Evolutionary conservation across 768 basidiomycete genomes (phyloP).

Genomic region (Serendipita indica): DNA sequence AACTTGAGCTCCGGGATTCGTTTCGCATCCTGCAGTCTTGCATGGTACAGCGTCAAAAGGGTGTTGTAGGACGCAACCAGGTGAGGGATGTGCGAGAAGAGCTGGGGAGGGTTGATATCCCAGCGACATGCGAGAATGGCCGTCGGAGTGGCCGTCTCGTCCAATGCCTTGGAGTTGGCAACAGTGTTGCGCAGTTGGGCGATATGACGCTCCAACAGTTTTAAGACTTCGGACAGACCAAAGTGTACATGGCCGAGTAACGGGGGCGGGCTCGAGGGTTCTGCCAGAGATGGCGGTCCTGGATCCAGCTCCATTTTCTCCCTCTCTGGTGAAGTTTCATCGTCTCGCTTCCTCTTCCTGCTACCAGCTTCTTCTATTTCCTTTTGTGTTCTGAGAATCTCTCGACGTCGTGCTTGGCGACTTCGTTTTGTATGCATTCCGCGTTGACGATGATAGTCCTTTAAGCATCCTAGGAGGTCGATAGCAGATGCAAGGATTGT

Average conservation of each 20-base stretch:
- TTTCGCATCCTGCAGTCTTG: conserved; percentile 14
- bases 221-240: conserved; percentile 75
- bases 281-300: too few species aligned
- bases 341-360: not conserved
- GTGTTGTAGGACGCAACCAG: conserved; percentile 65
- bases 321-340: not conserved
- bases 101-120: conserved; percentile 56
- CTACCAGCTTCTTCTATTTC: conserved; percentile 26
- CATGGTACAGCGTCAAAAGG: conserved; percentile 18
- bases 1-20: conserved; percentile 32
- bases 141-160: conserved; percentile 17
- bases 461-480: conserved; percentile 35
- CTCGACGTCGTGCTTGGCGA: conserved; percentile 17
- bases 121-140: conserved; percentile 52
- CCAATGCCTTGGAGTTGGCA: conserved; percentile 11
- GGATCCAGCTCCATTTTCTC: not conserved
- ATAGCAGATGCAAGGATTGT: conserved; percentile 37
- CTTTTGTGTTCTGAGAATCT: conserved; percentile 19
- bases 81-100: conserved; percentile 62
- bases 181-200: conserved; percentile 16
- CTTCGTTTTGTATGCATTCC: not conserved
- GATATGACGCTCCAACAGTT: conserved; percentile 48
- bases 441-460: conserved; percentile 25
- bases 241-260: conserved; percentile 36
- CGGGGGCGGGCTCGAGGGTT: conserved; percentile 15